A percentile compares a stretch with the other conserved stretches of the same genome.
These are phyloP conservation scores for Vigna radiata DNA, from an alignment of 306 rosid genomes.

Conservation along the genomic window DNA sequence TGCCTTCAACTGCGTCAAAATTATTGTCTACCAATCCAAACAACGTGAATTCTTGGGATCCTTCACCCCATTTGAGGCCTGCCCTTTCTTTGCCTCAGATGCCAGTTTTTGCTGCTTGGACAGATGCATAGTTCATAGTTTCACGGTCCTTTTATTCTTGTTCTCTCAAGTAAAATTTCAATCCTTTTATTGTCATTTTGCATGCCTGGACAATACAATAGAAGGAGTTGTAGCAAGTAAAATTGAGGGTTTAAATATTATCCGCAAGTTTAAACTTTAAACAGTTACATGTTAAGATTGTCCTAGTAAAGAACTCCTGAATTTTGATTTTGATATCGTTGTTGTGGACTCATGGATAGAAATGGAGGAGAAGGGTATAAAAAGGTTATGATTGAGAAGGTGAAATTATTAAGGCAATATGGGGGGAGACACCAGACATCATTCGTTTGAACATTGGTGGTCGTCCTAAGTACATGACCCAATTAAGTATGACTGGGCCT, in stretches of 20 bases:
- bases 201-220: slow-evolving; percentile 41
- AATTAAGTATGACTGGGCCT: slow-evolving; percentile 35
- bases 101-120: slow-evolving; percentile 87
- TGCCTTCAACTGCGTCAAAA: slow-evolving; percentile 63
- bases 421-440: slow-evolving; percentile 47
- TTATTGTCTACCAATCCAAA: slow-evolving; percentile 51
- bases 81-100: slow-evolving; percentile 65
- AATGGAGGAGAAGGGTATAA: slow-evolving; percentile 40
- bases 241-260: slow-evolving; percentile 40
- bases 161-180: slow-evolving; percentile 38
- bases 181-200: slow-evolving; percentile 3
- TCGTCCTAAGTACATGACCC: slow-evolving; percentile 42
- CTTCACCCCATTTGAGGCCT: slow-evolving; percentile 66
- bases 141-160: not conserved
- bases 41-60: slow-evolving; percentile 63
- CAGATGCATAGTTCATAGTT: slow-evolving; percentile 54
- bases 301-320: slow-evolving; percentile 40
- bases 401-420: slow-evolving; percentile 51
- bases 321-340: slow-evolving; percentile 32
- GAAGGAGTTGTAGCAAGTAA: slow-evolving; percentile 43
- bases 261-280: slow-evolving; percentile 39
- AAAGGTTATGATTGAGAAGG: slow-evolving; percentile 47
- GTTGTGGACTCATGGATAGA: slow-evolving; percentile 23
- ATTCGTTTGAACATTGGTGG: slow-evolving; percentile 47
- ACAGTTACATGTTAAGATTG: slow-evolving; percentile 21